Conservation (phyloP, 2,329 filamentous ascomycete genomes). For the Pseudogymnoascus sp. region DNA sequence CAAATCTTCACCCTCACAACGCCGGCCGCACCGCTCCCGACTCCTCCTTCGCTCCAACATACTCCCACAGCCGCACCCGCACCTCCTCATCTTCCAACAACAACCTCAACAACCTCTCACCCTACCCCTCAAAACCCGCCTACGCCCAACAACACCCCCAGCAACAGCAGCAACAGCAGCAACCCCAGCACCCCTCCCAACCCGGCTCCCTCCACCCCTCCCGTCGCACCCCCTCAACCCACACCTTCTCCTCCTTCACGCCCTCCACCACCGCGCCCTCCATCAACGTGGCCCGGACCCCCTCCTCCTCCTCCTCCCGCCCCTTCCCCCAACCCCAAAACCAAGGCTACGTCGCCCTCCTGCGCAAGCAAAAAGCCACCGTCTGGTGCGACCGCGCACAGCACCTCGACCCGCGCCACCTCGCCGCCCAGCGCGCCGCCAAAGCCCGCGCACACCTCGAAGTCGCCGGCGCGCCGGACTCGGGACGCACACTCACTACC, state of each 20-base stretch:
- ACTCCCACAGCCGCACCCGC: constrained; percentile 30
- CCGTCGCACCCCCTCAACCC: constrained; percentile 56
- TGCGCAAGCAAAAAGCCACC: constrained; percentile 93
- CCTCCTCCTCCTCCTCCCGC: constrained; percentile 65
- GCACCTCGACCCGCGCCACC: constrained; percentile 76
- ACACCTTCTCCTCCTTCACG: constrained; percentile 41
- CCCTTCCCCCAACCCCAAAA: constrained; percentile 18
- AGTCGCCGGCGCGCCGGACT: constrained; percentile 48
- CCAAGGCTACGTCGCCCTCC: constrained; percentile 71
- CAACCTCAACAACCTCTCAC: constrained; percentile 33
- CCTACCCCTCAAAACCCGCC: constrained; percentile 19
- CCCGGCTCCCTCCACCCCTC: constrained; percentile 29
- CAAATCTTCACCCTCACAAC: neutral
- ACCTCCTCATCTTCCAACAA: constrained; percentile 33
- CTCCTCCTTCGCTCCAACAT: constrained; percentile 13
- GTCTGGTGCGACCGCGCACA: constrained; percentile 97
- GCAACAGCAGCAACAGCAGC: constrained; percentile 27
- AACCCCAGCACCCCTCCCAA: constrained; percentile 19
- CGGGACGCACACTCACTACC: constrained; percentile 18
- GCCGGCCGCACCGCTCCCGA: constrained; percentile 23
- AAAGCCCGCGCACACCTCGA: constrained; percentile 81
- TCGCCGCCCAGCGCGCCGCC: constrained; percentile 76
- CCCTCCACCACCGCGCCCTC: constrained; percentile 55
- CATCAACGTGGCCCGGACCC: constrained; percentile 65
- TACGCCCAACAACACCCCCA: constrained; percentile 19